Base-by-base conservation (phyloP, 257 asterid species). In the Solanum chilense region DNA sequence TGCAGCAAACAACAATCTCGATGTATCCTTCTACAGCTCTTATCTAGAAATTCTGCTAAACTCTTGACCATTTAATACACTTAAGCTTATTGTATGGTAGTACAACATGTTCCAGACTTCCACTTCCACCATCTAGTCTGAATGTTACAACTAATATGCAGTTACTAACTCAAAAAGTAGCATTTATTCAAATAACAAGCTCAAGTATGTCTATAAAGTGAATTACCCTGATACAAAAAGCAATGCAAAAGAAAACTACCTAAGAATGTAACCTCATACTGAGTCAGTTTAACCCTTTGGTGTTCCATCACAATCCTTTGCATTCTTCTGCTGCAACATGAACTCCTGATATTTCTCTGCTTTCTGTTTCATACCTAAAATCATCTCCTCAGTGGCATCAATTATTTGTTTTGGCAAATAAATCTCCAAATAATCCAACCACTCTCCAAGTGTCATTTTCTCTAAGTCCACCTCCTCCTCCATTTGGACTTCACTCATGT, bases 401-500 rank as follows among this genome's bases (percentile, higher is more conserved):
- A 92, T 77, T 86, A 91, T 94, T 84, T 94, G 97, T 84, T 94
- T 90, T 23, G 96, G 95, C 80, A 93, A 89, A 87, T 49, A 64
- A 66, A 66, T 92, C 62, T 93, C 96, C 92, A 94, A 86, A 85
- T 85, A 90, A 29, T 93, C 95, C 37, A 95, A 85, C 97, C 98
- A 95, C 68, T 93, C 94, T 35, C 97, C 94, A 7, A 94, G 80
- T 9, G 92, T 93, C 98, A 94, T 94, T 49, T 88, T 93, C 90
- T 94, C 94, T 87, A 94, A 88, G 87, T 90, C 93, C 23, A 42
- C 87, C 89, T 73, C 88, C 41, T 58, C 56, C 7, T 68, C 86
- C 77, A 12, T 75, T 13, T 85, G 86, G 39, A 27, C 52, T 2
- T 18, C 85, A 8, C 75, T 60, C 73, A 84, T 86, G 84, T 77